A percentile compares a stretch with the other conserved stretches of the same genome.
Evolutionary conservation across 2,329 filamentous ascomycete genomes (phyloP).

Genomic region (Monosporascus sp.): DNA sequence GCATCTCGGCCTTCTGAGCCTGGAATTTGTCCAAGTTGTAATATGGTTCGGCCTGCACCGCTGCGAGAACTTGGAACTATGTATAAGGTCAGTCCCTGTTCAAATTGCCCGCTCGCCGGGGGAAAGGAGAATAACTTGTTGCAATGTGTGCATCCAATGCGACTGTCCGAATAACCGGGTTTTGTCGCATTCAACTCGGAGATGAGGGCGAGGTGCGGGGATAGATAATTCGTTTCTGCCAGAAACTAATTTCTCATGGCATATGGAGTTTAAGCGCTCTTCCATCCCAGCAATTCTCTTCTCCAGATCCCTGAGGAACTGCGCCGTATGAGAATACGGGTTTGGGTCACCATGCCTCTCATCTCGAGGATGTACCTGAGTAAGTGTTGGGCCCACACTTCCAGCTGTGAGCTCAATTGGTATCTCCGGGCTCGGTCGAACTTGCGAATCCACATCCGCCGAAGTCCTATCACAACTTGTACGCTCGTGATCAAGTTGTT

Average conservation of each 20-base stretch:
- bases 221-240: slow-evolving; percentile 2
- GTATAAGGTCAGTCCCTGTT: slow-evolving; percentile 1
- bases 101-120: neutral
- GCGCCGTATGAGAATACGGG: neutral
- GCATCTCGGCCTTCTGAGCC: slow-evolving; percentile 3
- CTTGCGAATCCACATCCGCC: too few relatives aligned
- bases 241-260: neutral
- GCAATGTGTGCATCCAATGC: slow-evolving; percentile 17
- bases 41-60: slow-evolving; percentile 11
- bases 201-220: slow-evolving; percentile 12
- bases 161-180: slow-evolving; percentile 16
- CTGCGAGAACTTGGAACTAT: slow-evolving; percentile 12
- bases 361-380: too few relatives aligned
- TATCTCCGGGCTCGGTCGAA: too few relatives aligned
- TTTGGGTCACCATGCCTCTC: too few relatives aligned
- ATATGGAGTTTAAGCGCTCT: neutral
- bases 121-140: slow-evolving; percentile 7
- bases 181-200: slow-evolving; percentile 14
- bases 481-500: neutral
- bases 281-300: neutral
- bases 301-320: neutral
- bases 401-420: too few relatives aligned
- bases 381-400: too few relatives aligned
- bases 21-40: slow-evolving; percentile 3
- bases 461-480: neutral